A percentile compares a stretch with the other conserved stretches of the same genome.
These are phyloP conservation scores for Calonectria leucothoes DNA, from an alignment of 2,329 filamentous ascomycete genomes.

Conservation along the genomic window DNA sequence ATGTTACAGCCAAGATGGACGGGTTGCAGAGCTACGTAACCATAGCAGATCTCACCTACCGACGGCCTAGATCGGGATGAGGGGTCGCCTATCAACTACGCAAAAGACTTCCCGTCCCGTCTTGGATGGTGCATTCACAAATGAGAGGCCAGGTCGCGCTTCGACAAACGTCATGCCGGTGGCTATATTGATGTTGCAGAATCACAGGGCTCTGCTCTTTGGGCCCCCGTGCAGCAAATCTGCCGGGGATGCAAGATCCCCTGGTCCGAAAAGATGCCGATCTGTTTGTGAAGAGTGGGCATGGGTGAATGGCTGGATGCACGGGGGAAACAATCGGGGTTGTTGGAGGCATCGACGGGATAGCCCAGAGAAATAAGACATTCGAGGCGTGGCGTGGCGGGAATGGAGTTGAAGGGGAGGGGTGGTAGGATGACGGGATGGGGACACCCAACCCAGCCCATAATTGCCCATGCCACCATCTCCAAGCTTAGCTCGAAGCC, in stretches of 20 bases:
- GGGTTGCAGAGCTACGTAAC: conserved; percentile 14
- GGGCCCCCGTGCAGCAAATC: conserved; percentile 22
- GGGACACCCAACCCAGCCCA: conserved; percentile 12
- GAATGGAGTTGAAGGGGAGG: conserved; percentile 9
- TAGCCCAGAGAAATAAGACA: conserved; percentile 10
- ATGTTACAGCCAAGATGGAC: conserved; percentile 13
- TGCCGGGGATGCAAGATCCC: conserved; percentile 32
- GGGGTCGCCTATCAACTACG: conserved; percentile 19
- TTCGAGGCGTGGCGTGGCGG: conserved; percentile 15
- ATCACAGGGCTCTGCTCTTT: conserved; percentile 27
- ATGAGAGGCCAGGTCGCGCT: conserved; percentile 1
- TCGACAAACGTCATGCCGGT: conserved; percentile 1
- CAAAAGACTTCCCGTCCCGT: conserved; percentile 9
- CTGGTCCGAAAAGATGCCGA: conserved; percentile 33
- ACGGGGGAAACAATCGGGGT: conserved; percentile 17
- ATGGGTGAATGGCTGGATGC: conserved; percentile 24
- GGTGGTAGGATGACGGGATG: conserved; percentile 21
- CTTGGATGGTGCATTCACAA: conserved; percentile 16
- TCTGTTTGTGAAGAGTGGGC: conserved; percentile 30
- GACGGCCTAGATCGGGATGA: conserved; percentile 33
- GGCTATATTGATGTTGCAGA: neutral
- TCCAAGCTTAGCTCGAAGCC: conserved; percentile 10
- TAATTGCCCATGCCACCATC: conserved; percentile 6
- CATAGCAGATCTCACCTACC: conserved; percentile 34
- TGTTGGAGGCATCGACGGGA: conserved; percentile 11